Evolutionary conservation across 2,329 filamentous ascomycete species (phyloP), one percentile per base, ranked within the genome.

Genomic region (Cordyceps cateniannulata): DNA sequence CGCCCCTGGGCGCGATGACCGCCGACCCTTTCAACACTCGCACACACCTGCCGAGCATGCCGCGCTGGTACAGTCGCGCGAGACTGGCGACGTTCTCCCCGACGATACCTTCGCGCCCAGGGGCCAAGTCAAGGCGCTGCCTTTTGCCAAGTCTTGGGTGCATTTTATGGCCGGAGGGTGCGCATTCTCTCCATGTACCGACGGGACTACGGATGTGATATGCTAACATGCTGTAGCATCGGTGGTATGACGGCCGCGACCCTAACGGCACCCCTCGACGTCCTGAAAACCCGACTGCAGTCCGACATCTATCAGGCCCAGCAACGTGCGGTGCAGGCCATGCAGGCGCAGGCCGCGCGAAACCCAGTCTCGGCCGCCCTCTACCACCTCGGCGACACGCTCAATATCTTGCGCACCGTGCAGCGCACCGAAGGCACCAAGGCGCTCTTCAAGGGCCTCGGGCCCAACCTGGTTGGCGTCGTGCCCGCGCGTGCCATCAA

Each of bases 271-370:
- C 93, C 93, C 24, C 88, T 98, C 62, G 93, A 97, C 71, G 93
- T 97, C 35, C 83, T 98, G 55, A 96, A 96, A 74, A 98, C 93
- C 12, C 86, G 93, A 40, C 81, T 98, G 3, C 93, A 98, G 73
- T 96, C 91, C 69, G 93, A 96, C 71, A 96, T 96, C 73, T 97
- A 97, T 80, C 91, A 96, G 73, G 81, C 86, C 9, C 90, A 96
- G 74, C 82, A 96, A 50, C 82, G 82, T 32, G 84, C 87, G 18
- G 82, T 85, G 9, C 84, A 89, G 54, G 77, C 83, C n/a, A 82
- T 85, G 70, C 70, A 83, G 75, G 65, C 84, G 69, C 69, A 82
- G 75, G 63, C 67, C 27, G 73, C 84, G 63, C 80, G 91, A 66
- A 85, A 86, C 51, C 83, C 90, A 5, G 71, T 85, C 16, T 85